These are phyloP conservation scores for Psilocybe tampanensis DNA, from an alignment of 768 basidiomycete species.

Conservation along the genomic window DNA sequence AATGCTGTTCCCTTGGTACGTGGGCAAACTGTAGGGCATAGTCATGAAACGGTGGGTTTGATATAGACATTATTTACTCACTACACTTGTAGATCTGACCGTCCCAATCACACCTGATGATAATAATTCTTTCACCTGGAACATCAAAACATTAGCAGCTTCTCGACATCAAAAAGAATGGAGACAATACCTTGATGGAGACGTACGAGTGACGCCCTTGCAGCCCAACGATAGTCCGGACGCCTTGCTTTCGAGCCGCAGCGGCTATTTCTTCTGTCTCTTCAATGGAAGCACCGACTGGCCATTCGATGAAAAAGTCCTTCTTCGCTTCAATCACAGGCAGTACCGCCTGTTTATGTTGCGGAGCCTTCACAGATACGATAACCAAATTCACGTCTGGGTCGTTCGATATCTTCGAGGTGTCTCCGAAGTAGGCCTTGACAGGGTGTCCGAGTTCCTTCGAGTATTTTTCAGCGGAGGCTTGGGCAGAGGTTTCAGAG, in stretches of 20 bases:
- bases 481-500: slow-evolving; percentile 29
- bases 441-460: slow-evolving; percentile 25
- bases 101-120: slow-evolving; percentile 6
- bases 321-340: slow-evolving; percentile 40
- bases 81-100: neutral
- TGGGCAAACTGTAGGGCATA: neutral
- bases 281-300: slow-evolving; percentile 29
- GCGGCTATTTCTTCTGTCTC: slow-evolving; percentile 38
- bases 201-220: slow-evolving; percentile 7
- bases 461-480: slow-evolving; percentile 31
- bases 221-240: slow-evolving; percentile 34
- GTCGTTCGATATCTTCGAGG: slow-evolving; percentile 33
- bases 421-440: slow-evolving; percentile 35
- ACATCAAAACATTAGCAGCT: neutral
- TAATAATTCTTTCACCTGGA: slow-evolving; percentile 30
- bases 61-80: no score
- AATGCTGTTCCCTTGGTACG: neutral
- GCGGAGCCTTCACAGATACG: slow-evolving; percentile 33
- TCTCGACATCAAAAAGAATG: neutral
- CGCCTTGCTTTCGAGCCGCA: slow-evolving; percentile 28
- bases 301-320: slow-evolving; percentile 43
- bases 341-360: slow-evolving; percentile 30
- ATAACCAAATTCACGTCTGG: slow-evolving; percentile 39
- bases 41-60: no score
- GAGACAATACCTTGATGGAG: slow-evolving; percentile 29